Evolutionary conservation across 2,329 filamentous ascomycete genomes (phyloP), one percentile per base, ranked within the genome.

Genomic region (Penicillium sp.): DNA sequence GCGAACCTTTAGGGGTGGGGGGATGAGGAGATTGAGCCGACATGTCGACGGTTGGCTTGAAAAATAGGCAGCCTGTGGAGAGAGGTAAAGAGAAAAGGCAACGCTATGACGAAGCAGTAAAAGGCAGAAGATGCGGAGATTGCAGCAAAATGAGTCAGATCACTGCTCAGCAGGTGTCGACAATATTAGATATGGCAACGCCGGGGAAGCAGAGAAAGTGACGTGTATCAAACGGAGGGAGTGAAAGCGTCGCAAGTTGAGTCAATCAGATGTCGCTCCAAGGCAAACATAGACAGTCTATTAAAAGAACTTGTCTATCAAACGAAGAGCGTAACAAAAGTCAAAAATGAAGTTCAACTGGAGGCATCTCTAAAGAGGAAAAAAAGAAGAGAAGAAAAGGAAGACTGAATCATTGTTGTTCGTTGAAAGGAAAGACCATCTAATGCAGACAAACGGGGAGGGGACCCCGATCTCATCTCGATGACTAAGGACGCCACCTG

Each of bases 21-120:
- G 75, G 73, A 55, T 71, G 67, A 43, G 70, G 66, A 42, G 66
- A 66, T 68, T 74, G 74, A 48, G 77, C 71, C 68, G 79, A 79
- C 80, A 82, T 82, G 61, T 61, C 66, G 68, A 71, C 65, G 61
- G 53, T 71, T 70, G 75, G 75, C 75, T 80, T 78, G 76, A 78
- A 76, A 80, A 79, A 81, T 81, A 80, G 70, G 73, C 77, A 79
- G 77, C 77, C 78, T 48, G 71, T 68, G 63, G 63, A 65, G 55
- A 63, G 25, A 70, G 64, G 61, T 69, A 66, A 62, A 64, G 55
- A 64, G 41, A 55, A 63, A 66, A 59, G 59, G 52, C 57, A 35
- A 61, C 59, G 64, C 61, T 64, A 59, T 63, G 58, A 59, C 51
- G 59, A 51, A 61, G 52, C 55, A 57, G 41, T 52, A 63, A 60